Evolutionary conservation across 164 flowering plant genomes (phyloP).

Genomic region (Paratinospora sagittata): DNA sequence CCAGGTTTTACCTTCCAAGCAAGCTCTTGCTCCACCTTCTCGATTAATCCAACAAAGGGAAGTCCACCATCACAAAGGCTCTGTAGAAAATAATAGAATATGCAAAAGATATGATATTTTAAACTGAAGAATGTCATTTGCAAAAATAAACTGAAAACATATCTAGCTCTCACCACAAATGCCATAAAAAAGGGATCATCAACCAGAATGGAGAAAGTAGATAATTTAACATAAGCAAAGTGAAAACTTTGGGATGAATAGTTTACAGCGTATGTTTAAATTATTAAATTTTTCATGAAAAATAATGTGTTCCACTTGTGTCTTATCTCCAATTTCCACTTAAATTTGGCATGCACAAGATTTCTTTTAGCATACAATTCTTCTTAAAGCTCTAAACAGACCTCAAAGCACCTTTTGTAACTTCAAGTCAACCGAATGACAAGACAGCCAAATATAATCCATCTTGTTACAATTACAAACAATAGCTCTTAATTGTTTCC

Average conservation of each 20-base stretch:
- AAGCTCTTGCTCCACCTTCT: slow-evolving; percentile 82
- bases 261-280: not conserved
- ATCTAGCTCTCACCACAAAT: not conserved
- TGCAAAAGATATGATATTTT: not conserved
- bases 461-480: not conserved
- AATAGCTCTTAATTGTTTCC: not conserved
- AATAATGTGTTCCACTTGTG: not conserved
- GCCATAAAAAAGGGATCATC: not conserved
- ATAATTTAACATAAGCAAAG: not conserved
- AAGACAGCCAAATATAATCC: not conserved
- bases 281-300: not conserved
- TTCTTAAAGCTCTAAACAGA: too few relatives aligned
- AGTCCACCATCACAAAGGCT: slow-evolving; percentile 75
- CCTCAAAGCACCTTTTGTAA: too few relatives aligned
- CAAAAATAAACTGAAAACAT: not conserved
- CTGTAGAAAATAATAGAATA: slow-evolving; percentile 30
- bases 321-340: not conserved
- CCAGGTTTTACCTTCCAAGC: slow-evolving; percentile 65
- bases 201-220: not conserved
- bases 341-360: too few relatives aligned
- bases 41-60: slow-evolving; percentile 81
- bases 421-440: not conserved
- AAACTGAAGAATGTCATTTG: not conserved
- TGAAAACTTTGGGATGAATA: not conserved
- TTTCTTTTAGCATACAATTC: too few relatives aligned